phyloP scores from a whole-genome alignment of 495 filamentous ascomycete genomes.

The Penicillium atrosanguineum region DNA sequence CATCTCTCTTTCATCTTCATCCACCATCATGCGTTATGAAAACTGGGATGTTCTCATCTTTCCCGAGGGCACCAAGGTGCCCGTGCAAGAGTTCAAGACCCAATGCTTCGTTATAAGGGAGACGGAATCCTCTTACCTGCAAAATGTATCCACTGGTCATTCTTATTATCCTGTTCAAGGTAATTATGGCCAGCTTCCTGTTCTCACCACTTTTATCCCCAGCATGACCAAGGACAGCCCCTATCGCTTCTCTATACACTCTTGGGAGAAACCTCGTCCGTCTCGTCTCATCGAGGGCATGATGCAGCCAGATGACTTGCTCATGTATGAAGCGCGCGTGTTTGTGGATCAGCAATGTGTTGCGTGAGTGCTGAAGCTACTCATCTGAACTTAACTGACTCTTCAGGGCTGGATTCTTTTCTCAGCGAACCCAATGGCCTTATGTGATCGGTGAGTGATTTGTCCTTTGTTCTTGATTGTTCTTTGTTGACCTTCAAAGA shows the following conservation, averaged over 20 bases:
- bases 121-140: conserved; percentile 40
- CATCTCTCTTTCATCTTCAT: conserved; percentile 18
- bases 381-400: not conserved
- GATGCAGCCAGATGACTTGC: conserved; percentile 57
- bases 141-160: conserved; percentile 26
- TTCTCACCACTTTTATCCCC: conserved; percentile 75
- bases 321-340: conserved; percentile 67
- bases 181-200: conserved; percentile 54
- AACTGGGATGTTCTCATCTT: conserved; percentile 88
- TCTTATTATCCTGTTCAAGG: conserved; percentile 26
- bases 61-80: conserved; percentile 59
- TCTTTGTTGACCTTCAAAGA: conserved; percentile 13
- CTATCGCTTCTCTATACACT: conserved; percentile 79
- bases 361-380: conserved; percentile 49
- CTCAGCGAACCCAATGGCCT: conserved; percentile 58
- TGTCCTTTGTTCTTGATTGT: not conserved
- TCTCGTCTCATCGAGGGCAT: conserved; percentile 59
- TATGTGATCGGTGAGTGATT: conserved; percentile 51
- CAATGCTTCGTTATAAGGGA: conserved; percentile 75
- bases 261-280: conserved; percentile 67
- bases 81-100: conserved; percentile 84
- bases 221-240: conserved; percentile 56
- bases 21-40: conserved; percentile 67
- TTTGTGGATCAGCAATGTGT: conserved; percentile 67
- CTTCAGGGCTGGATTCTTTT: conserved; percentile 53